Evolutionary conservation across 2,329 filamentous ascomycete genomes (phyloP), one percentile per base, ranked within the genome.

Genomic region (Coleophoma cylindrospora): DNA sequence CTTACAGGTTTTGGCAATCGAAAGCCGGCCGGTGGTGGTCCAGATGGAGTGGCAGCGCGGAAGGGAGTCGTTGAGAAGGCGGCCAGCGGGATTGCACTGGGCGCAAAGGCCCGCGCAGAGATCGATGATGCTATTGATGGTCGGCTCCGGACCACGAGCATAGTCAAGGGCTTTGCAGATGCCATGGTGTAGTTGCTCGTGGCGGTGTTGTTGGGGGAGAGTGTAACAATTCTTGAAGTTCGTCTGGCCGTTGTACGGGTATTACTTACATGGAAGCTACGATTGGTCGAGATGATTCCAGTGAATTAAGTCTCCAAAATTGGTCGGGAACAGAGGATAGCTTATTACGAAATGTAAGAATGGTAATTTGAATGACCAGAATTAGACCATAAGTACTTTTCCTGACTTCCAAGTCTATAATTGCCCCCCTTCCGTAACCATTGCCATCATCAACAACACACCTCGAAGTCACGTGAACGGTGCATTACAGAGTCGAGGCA

Each of bases 21-120:
- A 79, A 96, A 96, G 57, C 85, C 84, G 60, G 83, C 74, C 51
- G 89, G 87, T 59, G 90, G 89, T 59, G 89, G 83, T 45, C 91
- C 90, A 57, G 80, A 77, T 56, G 90, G 89, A 44, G 88, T 84
- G 59, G 86, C 83, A 53, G 57, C 52, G 50, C 64, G 62, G 43
- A 60, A 41, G 40, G 49, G 47, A 34, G 54, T 59, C 38, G 64
- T 64, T 34, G 63, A 63, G 57, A 65, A 64, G 34, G 59, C 51
- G 12, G 59, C 58, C 41, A 57, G 40, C 43, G 57, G 43, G 34
- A 34, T 50, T 10, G 55, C 43, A 14, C 52, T 43, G 14, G 56
- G 54, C 40, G 55, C 47, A 36, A 62, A 57, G 45, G 59, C 55
- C 47, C 61, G 60, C 34, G 60, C 53, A 27, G 56, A 51, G 37